Evolutionary conservation across 352 stramenopile genomes (phyloP), one percentile per base, ranked within the genome.

Genomic region (Pythium angustatum): DNA sequence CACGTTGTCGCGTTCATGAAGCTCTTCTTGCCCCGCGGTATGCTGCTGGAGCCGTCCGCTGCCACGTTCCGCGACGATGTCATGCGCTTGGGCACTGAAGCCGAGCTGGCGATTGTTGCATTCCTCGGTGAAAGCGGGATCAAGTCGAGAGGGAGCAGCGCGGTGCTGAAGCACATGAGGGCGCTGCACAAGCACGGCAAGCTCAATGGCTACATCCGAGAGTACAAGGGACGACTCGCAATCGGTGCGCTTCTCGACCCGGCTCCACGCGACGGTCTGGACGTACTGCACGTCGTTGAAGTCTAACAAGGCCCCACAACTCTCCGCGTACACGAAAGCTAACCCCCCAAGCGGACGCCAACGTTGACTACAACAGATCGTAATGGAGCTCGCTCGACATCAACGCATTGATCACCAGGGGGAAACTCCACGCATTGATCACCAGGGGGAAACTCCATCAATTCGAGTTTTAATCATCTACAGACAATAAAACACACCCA

Each of bases 1-100:
- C 58, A 71, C 12, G 55, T 77, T 11, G 70, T 74, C 5, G 66
- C 62, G 3, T 65, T 41, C 41, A 74, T 74, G 66, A 77, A 72
- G 31, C 47, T 74, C 27, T 77, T 77, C 38, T 57, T 77, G 2
- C 26, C 56, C 1, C 22, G 44, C 11, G 54, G 70, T 2, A 74
- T 73, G 19, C 0, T 34, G 17, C 53, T 77, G 2, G 55, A 66
- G 12, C 36, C 24, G 4, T 15, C 0, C 12, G 26, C 19, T 2
- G 17, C 26, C 11, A 27, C 24, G 9, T 56, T 56, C 22, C 44
- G 33, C n/a, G 57, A 64, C 26, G 45, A 53, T 17, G 45, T 64
- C 43, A 53, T 62, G 41, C 36, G 41, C 1, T 26, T 41, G 7
- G 54, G 54, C 2, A 7, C 30, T 10, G 26, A 41, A 34, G 55